Conservation (phyloP, 805 yeast genomes). For the Maudiozyma turicensis region DNA sequence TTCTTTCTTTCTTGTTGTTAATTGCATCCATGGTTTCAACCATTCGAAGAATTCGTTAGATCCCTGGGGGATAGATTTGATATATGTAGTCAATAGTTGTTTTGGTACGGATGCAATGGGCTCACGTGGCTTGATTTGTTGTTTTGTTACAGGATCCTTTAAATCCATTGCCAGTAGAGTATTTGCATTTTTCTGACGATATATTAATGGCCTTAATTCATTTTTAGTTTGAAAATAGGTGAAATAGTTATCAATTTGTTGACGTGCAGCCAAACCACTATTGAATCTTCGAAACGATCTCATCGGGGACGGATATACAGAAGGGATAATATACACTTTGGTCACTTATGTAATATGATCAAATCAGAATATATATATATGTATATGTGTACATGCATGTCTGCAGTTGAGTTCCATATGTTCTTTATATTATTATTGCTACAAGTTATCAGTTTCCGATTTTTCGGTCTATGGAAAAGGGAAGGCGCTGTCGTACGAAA, state of each 20-base stretch:
- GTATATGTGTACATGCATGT: not conserved
- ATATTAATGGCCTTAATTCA: conserved; percentile 30
- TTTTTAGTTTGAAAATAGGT: conserved; percentile 29
- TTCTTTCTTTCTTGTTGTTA: conserved; percentile 19
- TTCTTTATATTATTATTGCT: no score
- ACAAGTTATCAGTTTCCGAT: no score
- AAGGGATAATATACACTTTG: not conserved
- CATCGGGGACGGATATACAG: not conserved
- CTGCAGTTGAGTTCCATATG: no score
- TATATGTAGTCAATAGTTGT: conserved; percentile 17
- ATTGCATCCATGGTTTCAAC: conserved; percentile 19
- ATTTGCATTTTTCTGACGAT: conserved; percentile 33
- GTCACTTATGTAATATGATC: no score
- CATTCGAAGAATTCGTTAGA: conserved; percentile 16
- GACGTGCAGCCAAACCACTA: conserved; percentile 9
- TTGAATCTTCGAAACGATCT: not conserved
- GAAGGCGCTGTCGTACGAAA: not conserved
- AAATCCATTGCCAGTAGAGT: conserved; percentile 32
- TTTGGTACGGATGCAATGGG: conserved; percentile 27
- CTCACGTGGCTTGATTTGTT: conserved; percentile 27
- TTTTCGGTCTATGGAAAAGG: no score
- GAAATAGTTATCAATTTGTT: conserved; percentile 26
- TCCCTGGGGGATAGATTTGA: conserved; percentile 13
- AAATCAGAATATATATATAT: no score
- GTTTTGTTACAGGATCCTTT: conserved; percentile 29